A percentile compares a stretch with the other conserved stretches of the same genome.
phyloP scores from a whole-genome alignment of 768 basidiomycete species.

The Hygrophoropsis aurantiaca region DNA sequence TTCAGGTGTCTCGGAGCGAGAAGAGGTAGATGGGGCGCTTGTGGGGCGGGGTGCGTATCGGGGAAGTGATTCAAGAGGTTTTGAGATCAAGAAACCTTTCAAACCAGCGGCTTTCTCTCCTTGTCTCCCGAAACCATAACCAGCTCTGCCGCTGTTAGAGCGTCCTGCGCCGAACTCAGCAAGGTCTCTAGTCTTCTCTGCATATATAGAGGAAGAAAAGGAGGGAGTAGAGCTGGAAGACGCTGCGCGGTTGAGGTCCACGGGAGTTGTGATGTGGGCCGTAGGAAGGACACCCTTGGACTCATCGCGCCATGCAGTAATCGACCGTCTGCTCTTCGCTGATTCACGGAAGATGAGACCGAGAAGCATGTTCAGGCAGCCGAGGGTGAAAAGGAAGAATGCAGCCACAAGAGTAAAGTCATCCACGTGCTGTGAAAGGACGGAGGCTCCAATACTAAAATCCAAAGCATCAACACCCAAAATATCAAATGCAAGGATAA shows the following conservation, averaged over 20 bases:
- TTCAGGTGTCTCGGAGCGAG: constrained; percentile 20
- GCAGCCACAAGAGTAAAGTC: constrained; percentile 88
- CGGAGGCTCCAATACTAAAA: constrained; percentile 62
- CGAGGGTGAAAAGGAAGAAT: constrained; percentile 89
- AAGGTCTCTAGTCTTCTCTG: constrained; percentile 23
- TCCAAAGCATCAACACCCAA: constrained; percentile 2
- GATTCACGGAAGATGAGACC: constrained; percentile 71
- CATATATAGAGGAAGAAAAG: constrained; percentile 23
- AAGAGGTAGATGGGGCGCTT: constrained; percentile 15
- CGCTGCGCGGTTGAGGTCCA: constrained; percentile 20
- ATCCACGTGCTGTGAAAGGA: constrained; percentile 79
- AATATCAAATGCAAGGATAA: constrained; percentile 3
- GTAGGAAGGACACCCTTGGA: constrained; percentile 52
- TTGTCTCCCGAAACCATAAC: constrained; percentile 79
- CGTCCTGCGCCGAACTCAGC: constrained; percentile 20
- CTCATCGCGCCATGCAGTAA: constrained; percentile 63
- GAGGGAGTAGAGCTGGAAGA: constrained; percentile 21
- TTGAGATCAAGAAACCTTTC: constrained; percentile 60
- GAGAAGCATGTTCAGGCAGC: constrained; percentile 83
- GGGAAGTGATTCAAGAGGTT: constrained; percentile 61
- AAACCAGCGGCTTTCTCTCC: constrained; percentile 71
- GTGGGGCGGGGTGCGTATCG: constrained; percentile 49
- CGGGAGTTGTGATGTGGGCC: constrained; percentile 30
- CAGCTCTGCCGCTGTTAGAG: constrained; percentile 36
- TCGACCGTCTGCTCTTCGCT: constrained; percentile 60